phyloP scores from a whole-genome alignment of 257 asterid species.

The Linaria vulgaris region DNA sequence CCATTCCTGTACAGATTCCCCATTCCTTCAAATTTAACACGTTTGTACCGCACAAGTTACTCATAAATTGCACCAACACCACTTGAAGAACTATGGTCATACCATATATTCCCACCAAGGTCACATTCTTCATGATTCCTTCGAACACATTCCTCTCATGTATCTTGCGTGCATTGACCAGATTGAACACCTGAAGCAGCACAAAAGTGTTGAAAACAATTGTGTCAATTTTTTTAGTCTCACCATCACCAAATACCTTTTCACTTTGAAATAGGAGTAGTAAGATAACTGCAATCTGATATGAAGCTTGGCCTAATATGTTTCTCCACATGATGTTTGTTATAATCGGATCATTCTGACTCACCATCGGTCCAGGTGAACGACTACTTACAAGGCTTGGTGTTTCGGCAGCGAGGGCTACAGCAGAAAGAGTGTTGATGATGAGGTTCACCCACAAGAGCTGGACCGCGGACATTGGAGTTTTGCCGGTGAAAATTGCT shows the following conservation, averaged over 20 bases:
- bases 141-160: constrained; percentile 1
- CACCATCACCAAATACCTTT: not conserved
- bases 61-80: constrained; percentile 38
- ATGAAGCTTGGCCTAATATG: not conserved
- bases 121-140: not conserved
- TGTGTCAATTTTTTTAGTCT: not conserved
- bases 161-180: not conserved
- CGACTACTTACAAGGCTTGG: not conserved
- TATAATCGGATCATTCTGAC: not conserved
- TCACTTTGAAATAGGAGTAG: not conserved
- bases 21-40: constrained; percentile 43
- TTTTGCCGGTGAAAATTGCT: constrained; percentile 59
- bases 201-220: constrained; percentile 4
- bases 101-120: not conserved
- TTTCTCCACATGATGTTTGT: constrained; percentile 18
- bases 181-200: not conserved
- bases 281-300: not conserved
- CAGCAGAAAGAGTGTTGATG: not conserved
- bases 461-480: constrained; percentile 70
- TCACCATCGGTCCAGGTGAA: not conserved
- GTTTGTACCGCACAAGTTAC: constrained; percentile 39
- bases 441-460: constrained; percentile 26
- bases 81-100: constrained; percentile 33
- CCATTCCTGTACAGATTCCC: constrained; percentile 37
- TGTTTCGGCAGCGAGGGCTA: not conserved